phyloP scores from a whole-genome alignment of 139 green algal species.

The Volvox africanus region DNA sequence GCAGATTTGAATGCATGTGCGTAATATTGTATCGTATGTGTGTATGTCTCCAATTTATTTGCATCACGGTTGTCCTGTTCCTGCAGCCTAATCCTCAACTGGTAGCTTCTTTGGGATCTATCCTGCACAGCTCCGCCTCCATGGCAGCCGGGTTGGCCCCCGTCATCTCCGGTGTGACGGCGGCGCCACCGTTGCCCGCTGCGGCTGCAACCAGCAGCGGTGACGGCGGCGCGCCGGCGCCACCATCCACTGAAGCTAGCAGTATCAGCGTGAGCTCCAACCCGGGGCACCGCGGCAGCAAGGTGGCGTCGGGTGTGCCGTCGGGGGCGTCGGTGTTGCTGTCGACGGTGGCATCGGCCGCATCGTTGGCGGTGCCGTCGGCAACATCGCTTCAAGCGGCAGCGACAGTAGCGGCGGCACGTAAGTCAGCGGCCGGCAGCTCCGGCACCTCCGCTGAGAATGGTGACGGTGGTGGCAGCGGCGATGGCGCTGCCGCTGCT shows the following conservation, averaged over 20 bases:
- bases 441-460: background rate
- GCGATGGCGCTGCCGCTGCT: background rate
- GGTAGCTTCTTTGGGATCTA: background rate
- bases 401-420: background rate
- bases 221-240: no score
- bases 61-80: background rate
- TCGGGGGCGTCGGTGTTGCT: background rate
- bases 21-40: background rate
- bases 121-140: background rate
- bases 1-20: no score
- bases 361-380: background rate
- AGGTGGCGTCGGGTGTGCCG: background rate
- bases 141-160: background rate
- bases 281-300: background rate
- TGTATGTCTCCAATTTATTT: background rate
- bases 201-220: no score
- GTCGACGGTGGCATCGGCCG: background rate
- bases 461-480: background rate
- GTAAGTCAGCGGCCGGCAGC: background rate
- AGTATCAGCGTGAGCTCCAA: background rate
- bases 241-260: background rate
- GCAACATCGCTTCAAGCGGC: background rate
- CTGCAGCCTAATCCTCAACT: background rate
- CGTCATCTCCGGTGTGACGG: background rate
- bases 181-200: background rate